These are phyloP conservation scores for Daldinia childiae DNA, from an alignment of 495 filamentous ascomycete genomes.

Conservation along the genomic window DNA sequence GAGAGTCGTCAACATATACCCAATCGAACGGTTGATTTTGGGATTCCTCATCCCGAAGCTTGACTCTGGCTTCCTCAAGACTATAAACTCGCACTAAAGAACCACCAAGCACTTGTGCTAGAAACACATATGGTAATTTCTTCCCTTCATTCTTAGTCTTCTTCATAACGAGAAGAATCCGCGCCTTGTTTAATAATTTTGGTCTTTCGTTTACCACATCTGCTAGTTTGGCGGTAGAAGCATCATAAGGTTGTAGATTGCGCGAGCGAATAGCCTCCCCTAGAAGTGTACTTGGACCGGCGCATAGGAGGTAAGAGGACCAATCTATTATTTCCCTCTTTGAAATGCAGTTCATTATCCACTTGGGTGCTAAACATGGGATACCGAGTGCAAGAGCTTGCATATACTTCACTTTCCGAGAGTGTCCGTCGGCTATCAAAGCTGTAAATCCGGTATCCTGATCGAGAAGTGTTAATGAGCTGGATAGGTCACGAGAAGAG, in stretches of 20 bases:
- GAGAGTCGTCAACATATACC: slow-evolving; percentile 75
- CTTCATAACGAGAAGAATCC: slow-evolving; percentile 79
- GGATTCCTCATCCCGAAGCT: slow-evolving; percentile 62
- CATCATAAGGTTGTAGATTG: slow-evolving; percentile 66
- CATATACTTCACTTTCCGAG: slow-evolving; percentile 91
- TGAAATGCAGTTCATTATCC: slow-evolving; percentile 78
- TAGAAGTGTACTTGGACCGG: slow-evolving; percentile 81
- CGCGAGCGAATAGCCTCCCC: slow-evolving; percentile 81
- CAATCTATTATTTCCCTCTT: slow-evolving; percentile 72
- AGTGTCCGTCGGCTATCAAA: slow-evolving; percentile 86
- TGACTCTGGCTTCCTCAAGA: slow-evolving; percentile 67
- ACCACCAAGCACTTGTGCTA: slow-evolving; percentile 82
- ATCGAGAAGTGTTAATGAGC: slow-evolving; percentile 39
- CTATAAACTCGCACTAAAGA: slow-evolving; percentile 70
- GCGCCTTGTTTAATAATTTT: slow-evolving; percentile 70
- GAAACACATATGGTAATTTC: slow-evolving; percentile 67
- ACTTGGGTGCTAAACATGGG: slow-evolving; percentile 81
- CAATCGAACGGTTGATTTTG: slow-evolving; percentile 71
- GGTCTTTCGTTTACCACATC: slow-evolving; percentile 66
- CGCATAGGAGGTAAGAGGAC: slow-evolving; percentile 83
- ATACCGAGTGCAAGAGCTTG: slow-evolving; percentile 92
- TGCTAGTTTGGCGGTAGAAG: slow-evolving; percentile 63
- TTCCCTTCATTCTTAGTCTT: slow-evolving; percentile 71
- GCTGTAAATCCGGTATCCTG: slow-evolving; percentile 74
- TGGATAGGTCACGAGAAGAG: slow-evolving; percentile 27